These are phyloP conservation scores for Boletellus sp. DNA, from an alignment of 768 basidiomycete genomes.

Conservation along the genomic window DNA sequence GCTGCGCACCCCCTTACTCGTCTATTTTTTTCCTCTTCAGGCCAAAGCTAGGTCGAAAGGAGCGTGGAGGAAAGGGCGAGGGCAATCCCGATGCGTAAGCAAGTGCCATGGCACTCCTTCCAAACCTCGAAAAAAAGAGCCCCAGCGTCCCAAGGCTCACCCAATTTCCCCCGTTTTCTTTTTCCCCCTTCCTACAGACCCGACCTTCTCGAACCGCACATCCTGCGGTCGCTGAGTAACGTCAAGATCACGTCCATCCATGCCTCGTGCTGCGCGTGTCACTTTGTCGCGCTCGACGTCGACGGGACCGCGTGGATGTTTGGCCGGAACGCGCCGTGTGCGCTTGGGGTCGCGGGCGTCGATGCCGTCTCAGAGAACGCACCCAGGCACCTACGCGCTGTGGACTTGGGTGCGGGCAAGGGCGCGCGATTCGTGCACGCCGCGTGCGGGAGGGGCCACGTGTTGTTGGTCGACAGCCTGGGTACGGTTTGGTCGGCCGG, in stretches of 20 bases:
- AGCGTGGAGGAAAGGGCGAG: slow-evolving; percentile 47
- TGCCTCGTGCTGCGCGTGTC: slow-evolving; percentile 72
- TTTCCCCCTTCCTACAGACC: slow-evolving; percentile 44
- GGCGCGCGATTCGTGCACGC: slow-evolving; percentile 72
- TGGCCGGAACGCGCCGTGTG: slow-evolving; percentile 73
- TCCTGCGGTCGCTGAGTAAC: slow-evolving; percentile 84
- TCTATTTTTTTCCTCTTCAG: slow-evolving; percentile 38
- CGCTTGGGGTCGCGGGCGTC: slow-evolving; percentile 57
- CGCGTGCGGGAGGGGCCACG: slow-evolving; percentile 80
- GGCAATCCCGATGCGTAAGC: slow-evolving; percentile 40
- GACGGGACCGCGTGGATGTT: slow-evolving; percentile 86
- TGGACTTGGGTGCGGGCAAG: slow-evolving; percentile 55
- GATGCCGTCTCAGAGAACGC: slow-evolving; percentile 70
- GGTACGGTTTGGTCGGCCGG: slow-evolving; percentile 86
- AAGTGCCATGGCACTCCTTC: neutral
- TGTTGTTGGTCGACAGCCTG: slow-evolving; percentile 74
- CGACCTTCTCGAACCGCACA: slow-evolving; percentile 84
- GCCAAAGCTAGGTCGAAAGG: slow-evolving; percentile 75
- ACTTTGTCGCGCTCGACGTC: slow-evolving; percentile 69
- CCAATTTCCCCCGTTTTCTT: neutral
- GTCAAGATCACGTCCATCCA: slow-evolving; percentile 70
- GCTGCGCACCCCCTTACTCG: slow-evolving; percentile 7
- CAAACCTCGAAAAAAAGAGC: neutral
- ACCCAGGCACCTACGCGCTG: slow-evolving; percentile 57
- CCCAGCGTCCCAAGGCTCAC: too few species aligned